Conservation (phyloP, 306 rosid species). For the Lagenaria siceraria region DNA sequence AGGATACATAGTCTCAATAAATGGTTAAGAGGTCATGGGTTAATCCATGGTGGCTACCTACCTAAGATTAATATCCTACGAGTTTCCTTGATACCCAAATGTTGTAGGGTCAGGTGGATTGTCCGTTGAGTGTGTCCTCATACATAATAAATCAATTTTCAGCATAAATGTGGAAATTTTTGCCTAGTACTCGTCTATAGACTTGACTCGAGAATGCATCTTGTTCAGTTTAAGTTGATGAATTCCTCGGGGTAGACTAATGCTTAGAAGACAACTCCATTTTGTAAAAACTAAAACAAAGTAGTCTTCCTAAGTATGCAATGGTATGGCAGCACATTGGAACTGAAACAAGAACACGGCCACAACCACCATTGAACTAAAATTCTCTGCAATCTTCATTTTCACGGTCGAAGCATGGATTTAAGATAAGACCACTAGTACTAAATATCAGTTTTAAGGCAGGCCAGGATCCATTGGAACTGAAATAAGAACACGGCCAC, state of each 20-base stretch:
- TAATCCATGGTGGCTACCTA: too few species aligned
- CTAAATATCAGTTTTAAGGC: background rate
- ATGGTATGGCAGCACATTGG: background rate
- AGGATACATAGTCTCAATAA: too few species aligned
- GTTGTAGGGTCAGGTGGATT: too few species aligned
- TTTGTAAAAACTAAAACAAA: background rate
- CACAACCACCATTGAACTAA: background rate
- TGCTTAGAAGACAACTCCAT: background rate
- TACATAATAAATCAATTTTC: background rate
- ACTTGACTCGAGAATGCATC: background rate
- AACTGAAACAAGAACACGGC: background rate
- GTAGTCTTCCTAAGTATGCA: background rate
- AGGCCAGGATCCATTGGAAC: background rate
- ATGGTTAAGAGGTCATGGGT: too few species aligned
- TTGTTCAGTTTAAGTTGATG: background rate
- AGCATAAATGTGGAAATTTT: background rate
- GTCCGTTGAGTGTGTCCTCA: background rate
- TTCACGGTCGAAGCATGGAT: background rate
- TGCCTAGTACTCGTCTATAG: background rate
- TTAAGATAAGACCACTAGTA: background rate
- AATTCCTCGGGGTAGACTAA: background rate
- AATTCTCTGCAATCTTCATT: background rate
- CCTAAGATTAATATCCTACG: too few species aligned
- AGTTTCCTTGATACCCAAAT: too few species aligned
- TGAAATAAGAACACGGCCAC: background rate